These are phyloP conservation scores for Rhazya stricta DNA, from an alignment of 257 asterid genomes.

Conservation along the genomic window DNA sequence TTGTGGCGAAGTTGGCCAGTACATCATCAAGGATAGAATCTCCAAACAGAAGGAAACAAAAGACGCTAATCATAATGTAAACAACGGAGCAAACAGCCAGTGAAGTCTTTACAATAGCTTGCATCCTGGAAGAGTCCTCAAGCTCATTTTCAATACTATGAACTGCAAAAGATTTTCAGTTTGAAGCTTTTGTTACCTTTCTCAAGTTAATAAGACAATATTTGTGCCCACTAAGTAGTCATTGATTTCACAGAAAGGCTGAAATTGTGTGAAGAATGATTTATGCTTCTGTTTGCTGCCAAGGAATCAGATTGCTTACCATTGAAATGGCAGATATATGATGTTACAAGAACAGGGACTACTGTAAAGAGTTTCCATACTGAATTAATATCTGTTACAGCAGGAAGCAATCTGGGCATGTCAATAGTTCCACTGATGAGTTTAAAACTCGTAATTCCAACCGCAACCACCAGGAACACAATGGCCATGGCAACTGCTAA, in stretches of 20 bases:
- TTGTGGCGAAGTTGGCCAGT: conserved; percentile 73
- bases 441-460: conserved; percentile 29
- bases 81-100: conserved; percentile 43
- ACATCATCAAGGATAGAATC: conserved; percentile 62
- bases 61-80: conserved; percentile 53
- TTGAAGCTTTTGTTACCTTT: not conserved
- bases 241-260: not conserved
- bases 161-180: conserved; percentile 32
- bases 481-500: conserved; percentile 47
- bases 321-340: conserved; percentile 58
- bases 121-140: conserved; percentile 33
- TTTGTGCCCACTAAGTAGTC: no score
- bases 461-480: conserved; percentile 41
- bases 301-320: conserved; percentile 30
- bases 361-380: conserved; percentile 56
- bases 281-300: not conserved
- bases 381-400: conserved; percentile 34
- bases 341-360: conserved; percentile 57
- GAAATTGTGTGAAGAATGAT: not conserved
- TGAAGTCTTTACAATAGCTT: conserved; percentile 42
- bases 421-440: conserved; percentile 30
- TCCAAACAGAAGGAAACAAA: conserved; percentile 57
- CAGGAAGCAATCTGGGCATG: conserved; percentile 42
- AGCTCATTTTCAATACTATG: conserved; percentile 56
- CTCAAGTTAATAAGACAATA: not conserved